Evolutionary conservation across 371 early-diverging fungal species (phyloP).

Genomic region (Parasitella parasitica): DNA sequence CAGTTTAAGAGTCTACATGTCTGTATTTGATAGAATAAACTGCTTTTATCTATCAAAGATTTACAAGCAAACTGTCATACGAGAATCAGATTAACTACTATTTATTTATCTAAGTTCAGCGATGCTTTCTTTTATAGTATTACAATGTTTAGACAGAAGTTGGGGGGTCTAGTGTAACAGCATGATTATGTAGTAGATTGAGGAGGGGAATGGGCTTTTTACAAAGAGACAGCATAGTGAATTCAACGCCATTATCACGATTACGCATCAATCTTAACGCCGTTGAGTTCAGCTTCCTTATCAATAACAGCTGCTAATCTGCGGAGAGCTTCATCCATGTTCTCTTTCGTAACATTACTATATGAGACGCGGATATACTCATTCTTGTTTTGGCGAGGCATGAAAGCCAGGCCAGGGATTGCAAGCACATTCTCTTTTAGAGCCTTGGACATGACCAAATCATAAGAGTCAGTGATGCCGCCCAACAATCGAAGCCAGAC

Average conservation of each 20-base stretch:
- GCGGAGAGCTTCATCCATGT: constrained; percentile 65
- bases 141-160: too few species aligned
- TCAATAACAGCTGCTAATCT: constrained; percentile 51
- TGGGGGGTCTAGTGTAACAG: background rate
- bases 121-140: too few species aligned
- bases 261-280: constrained; percentile 2
- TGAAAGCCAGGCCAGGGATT: constrained; percentile 64
- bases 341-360: constrained; percentile 58
- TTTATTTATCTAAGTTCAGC: too few species aligned
- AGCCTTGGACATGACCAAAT: constrained; percentile 67
- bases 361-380: constrained; percentile 61
- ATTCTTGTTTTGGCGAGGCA: constrained; percentile 25
- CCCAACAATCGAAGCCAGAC: constrained; percentile 73
- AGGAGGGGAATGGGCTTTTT: background rate
- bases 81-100: too few species aligned
- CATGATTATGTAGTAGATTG: too few species aligned
- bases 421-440: constrained; percentile 69
- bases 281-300: constrained; percentile 19
- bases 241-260: background rate
- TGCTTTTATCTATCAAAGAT: too few species aligned
- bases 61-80: too few species aligned
- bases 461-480: constrained; percentile 64
- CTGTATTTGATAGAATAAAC: too few species aligned
- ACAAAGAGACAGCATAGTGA: background rate
- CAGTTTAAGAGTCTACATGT: too few species aligned